Evolutionary conservation across 768 basidiomycete genomes (phyloP).

Genomic region (Mycena pura): DNA sequence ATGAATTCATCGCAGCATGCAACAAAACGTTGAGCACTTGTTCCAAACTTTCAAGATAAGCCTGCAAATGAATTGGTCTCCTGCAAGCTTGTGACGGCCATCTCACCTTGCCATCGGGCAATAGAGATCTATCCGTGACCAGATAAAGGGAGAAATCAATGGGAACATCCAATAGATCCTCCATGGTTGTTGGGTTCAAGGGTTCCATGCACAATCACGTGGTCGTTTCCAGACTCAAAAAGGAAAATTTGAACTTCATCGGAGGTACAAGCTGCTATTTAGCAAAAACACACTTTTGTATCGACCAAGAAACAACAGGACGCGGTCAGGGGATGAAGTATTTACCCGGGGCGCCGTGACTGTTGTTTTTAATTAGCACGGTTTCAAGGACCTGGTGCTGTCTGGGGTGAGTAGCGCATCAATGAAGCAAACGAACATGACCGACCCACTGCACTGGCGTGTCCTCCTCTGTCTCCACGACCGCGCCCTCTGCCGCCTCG

Average conservation of each 20-base stretch:
- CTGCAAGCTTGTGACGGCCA: too few species aligned
- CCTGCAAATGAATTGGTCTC: constrained; percentile 42
- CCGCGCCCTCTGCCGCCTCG: constrained; percentile 52
- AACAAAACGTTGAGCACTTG: constrained; percentile 52
- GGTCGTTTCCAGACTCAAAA: too few species aligned
- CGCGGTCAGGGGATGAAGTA: constrained; percentile 8
- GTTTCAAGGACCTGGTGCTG: constrained; percentile 16
- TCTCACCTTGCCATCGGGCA: constrained; percentile 77
- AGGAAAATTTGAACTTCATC: neutral
- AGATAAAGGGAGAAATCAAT: constrained; percentile 82
- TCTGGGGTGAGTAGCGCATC: too few species aligned
- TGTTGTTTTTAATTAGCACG: neutral
- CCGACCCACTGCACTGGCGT: constrained; percentile 42
- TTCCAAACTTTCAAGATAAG: constrained; percentile 77
- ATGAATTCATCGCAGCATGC: neutral
- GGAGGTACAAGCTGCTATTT: neutral
- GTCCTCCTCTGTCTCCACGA: constrained; percentile 38
- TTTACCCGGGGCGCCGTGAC: neutral
- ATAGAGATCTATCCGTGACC: constrained; percentile 81
- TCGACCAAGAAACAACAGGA: constrained; percentile 8
- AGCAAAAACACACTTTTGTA: constrained; percentile 6
- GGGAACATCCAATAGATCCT: too few species aligned
- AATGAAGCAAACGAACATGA: too few species aligned
- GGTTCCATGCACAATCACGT: too few species aligned
- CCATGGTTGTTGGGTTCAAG: too few species aligned